Conservation (phyloP, 805 yeast species). For the Starmerella floricola region DNA sequence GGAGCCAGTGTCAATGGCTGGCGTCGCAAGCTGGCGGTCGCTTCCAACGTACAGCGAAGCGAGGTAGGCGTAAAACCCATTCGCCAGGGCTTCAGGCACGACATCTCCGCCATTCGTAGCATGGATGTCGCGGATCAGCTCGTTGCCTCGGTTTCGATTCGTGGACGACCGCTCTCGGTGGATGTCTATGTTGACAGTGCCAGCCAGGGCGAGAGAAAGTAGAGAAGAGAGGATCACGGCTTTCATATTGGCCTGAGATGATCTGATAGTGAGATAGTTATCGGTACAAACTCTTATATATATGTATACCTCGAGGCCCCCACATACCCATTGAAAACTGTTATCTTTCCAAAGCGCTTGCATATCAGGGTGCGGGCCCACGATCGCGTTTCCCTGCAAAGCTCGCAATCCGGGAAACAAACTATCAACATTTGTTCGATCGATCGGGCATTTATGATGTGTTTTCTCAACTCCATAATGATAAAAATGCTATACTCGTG, state of each 20-base stretch:
- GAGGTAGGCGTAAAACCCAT: conserved; percentile 22
- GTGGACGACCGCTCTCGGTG: not conserved
- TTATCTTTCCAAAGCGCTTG: too few species aligned
- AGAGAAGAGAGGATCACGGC: conserved; percentile 1
- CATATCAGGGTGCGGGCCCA: too few species aligned
- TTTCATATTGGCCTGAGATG: conserved; percentile 1
- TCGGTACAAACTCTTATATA: too few species aligned
- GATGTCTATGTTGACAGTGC: conserved; percentile 7
- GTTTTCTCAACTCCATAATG: too few species aligned
- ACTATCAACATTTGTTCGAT: too few species aligned
- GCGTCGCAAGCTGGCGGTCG: conserved; percentile 38
- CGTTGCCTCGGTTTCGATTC: conserved; percentile 1
- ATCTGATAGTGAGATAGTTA: not conserved
- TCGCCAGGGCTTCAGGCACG: conserved; percentile 22
- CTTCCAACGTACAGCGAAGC: conserved; percentile 41
- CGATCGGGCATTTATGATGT: too few species aligned
- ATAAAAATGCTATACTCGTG: not conserved
- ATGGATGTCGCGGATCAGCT: not conserved
- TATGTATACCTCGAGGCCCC: too few species aligned
- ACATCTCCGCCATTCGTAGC: not conserved
- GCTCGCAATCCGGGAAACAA: too few species aligned
- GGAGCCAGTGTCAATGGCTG: conserved; percentile 58
- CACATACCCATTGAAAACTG: too few species aligned
- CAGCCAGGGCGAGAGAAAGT: conserved; percentile 4
- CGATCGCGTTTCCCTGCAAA: too few species aligned